Percentiles rank a stretch among this genome's conserved stretches.
These are phyloP conservation scores for Naganishia onofrii DNA, from an alignment of 768 basidiomycete genomes.

Conservation along the genomic window DNA sequence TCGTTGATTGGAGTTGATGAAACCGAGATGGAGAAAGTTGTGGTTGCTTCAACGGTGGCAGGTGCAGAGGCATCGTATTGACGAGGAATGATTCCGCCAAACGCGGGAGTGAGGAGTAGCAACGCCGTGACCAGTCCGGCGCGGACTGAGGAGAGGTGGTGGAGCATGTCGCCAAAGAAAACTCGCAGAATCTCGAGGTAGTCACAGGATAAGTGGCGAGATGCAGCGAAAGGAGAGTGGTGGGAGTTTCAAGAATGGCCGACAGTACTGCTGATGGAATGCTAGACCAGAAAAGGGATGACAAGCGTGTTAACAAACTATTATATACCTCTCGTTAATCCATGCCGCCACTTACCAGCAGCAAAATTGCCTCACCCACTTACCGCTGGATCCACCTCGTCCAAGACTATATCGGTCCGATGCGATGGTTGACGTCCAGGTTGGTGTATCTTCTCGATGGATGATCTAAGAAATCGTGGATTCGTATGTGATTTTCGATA, in stretches of 20 bases:
- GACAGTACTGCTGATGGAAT: not conserved
- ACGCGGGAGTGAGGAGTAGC: not conserved
- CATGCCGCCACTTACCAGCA: not conserved
- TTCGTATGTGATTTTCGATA: not conserved
- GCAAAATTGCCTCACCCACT: not conserved
- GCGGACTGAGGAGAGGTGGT: not conserved
- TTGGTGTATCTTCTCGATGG: not conserved
- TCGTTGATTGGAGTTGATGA: not conserved
- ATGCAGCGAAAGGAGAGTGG: not conserved
- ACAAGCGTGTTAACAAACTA: not conserved
- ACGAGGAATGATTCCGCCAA: not conserved
- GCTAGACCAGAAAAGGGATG: not conserved
- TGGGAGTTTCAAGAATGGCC: not conserved
- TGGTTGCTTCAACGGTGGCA: not conserved
- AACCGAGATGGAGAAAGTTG: not conserved
- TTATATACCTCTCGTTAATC: not conserved
- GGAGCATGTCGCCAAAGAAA: not conserved
- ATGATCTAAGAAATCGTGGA: no score
- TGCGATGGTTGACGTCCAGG: not conserved
- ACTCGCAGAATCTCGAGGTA: not conserved
- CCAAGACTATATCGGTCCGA: not conserved
- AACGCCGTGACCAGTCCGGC: not conserved
- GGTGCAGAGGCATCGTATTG: slow-evolving; percentile 3
- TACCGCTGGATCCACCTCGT: not conserved
- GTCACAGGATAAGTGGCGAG: not conserved